These are phyloP conservation scores for Nemania serpens DNA, from an alignment of 2,329 filamentous ascomycete species.

Conservation along the genomic window DNA sequence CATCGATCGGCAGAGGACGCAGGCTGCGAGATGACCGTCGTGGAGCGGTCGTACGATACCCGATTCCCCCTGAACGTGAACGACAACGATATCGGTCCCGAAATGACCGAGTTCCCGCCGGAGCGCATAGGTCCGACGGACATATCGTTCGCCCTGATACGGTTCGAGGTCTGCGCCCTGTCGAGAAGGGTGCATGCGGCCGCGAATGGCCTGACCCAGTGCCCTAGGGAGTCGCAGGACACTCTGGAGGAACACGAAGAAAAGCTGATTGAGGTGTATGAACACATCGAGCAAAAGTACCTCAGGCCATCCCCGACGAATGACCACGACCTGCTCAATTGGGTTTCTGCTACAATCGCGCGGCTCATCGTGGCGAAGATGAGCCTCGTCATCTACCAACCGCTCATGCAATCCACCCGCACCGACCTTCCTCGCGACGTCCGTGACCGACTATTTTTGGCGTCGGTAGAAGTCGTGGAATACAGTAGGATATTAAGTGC, in stretches of 20 bases:
- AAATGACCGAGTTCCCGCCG: constrained; percentile 52
- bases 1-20: constrained; percentile 64
- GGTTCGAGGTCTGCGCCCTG: constrained; percentile 50
- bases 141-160: constrained; percentile 50
- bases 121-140: constrained; percentile 60
- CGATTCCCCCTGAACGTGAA: constrained; percentile 62
- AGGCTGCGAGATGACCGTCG: constrained; percentile 56
- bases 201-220: constrained; percentile 42
- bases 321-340: constrained; percentile 52
- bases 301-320: constrained; percentile 55
- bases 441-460: constrained; percentile 52
- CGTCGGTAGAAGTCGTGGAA: constrained; percentile 60
- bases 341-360: constrained; percentile 54
- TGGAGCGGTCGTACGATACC: constrained; percentile 55
- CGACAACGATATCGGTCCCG: constrained; percentile 54
- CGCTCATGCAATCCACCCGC: constrained; percentile 50
- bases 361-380: constrained; percentile 59
- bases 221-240: constrained; percentile 38
- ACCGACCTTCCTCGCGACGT: constrained; percentile 46
- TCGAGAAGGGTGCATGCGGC: constrained; percentile 46
- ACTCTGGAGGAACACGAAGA: constrained; percentile 51
- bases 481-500: constrained; percentile 59
- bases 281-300: constrained; percentile 58
- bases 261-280: constrained; percentile 52
- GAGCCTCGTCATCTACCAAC: constrained; percentile 59